Base-by-base conservation (phyloP, 2,329 filamentous ascomycete genomes). In the Rutstroemia sp. region DNA sequence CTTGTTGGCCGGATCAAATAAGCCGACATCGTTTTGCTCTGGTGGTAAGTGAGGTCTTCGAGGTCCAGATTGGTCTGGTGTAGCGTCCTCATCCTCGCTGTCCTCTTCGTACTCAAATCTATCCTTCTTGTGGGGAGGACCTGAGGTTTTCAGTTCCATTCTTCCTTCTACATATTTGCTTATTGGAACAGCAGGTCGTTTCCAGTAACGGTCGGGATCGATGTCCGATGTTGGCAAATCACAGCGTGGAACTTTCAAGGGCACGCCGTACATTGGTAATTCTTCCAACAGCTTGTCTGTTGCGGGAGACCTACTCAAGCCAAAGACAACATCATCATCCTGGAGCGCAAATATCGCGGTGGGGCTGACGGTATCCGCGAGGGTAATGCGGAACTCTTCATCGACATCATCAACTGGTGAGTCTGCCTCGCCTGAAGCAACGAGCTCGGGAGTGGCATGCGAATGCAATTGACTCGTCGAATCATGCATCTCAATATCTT, bases 1-100 rank as follows among this genome's bases (percentile, higher is more conserved):
- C 70, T 92, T 95, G 74, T 95, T 92, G 58, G 95, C 89, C 0
- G 89, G 84, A 60, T 89, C 84, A 72, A 99, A 99, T 0, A 99
- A 75, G 1, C 92, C 92, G 57, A 96, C 89, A 58, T 89, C 82
- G 1, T 78, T 82, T 61, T 87, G 86, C 61, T 88, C 82, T 0
- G 91, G 85, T 1, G 81, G 78, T 8, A 92, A 68, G 44, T 81
- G 70, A 14, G 64, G 61, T 48, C 60, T 57, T 54, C 75, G 69
- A 6, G 58, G 57, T 21, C 37, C 56, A 14, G 51, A 58, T 44
- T 64, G 61, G 12, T 61, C 63, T 60, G 60, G 65, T 17, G 72
- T 64, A 21, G 71, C 69, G 49, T 84, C 83, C 23, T 81, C 77
- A 19, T 84, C 79, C 10, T 83, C 82, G 52, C 86, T 85, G 63